These are phyloP conservation scores for Fragilariopsis cylindrus DNA, from an alignment of 108 stramenopile genomes.

Conservation along the genomic window DNA sequence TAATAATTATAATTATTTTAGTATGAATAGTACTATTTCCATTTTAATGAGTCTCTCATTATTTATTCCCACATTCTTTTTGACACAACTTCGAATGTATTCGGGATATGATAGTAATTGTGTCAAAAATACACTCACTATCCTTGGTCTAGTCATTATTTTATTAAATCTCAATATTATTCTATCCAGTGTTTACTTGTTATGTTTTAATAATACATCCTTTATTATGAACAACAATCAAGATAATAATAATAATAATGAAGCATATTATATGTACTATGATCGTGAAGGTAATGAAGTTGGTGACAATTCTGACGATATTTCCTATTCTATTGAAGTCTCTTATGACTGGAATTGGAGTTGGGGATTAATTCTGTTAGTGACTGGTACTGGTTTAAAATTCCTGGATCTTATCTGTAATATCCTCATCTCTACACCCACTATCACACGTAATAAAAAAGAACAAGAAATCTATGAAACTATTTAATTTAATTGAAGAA, in stretches of 20 bases:
- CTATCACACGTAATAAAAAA: slow-evolving; percentile 28
- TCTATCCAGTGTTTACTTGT: slow-evolving; percentile 11
- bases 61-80: slow-evolving; percentile 36
- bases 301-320: background rate
- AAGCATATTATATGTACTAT: slow-evolving; percentile 17
- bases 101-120: slow-evolving; percentile 48
- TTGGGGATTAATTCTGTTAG: slow-evolving; percentile 33
- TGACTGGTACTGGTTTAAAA: slow-evolving; percentile 27
- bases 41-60: slow-evolving; percentile 24
- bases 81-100: slow-evolving; percentile 36
- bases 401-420: slow-evolving; percentile 32
- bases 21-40: slow-evolving; percentile 26
- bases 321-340: slow-evolving; percentile 4
- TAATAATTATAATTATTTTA: slow-evolving; percentile 22
- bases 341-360: slow-evolving; percentile 26
- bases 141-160: slow-evolving; percentile 27
- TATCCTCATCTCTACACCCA: slow-evolving; percentile 34
- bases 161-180: slow-evolving; percentile 30
- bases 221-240: background rate
- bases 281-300: slow-evolving; percentile 1
- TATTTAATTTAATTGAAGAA: slow-evolving; percentile 15
- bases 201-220: slow-evolving; percentile 18
- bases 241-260: background rate
- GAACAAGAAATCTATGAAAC: slow-evolving; percentile 45
- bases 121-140: slow-evolving; percentile 27